Evolutionary conservation across 768 basidiomycete species (phyloP), one percentile per base, ranked within the genome.

Genomic region (Boletus subparvulus): DNA sequence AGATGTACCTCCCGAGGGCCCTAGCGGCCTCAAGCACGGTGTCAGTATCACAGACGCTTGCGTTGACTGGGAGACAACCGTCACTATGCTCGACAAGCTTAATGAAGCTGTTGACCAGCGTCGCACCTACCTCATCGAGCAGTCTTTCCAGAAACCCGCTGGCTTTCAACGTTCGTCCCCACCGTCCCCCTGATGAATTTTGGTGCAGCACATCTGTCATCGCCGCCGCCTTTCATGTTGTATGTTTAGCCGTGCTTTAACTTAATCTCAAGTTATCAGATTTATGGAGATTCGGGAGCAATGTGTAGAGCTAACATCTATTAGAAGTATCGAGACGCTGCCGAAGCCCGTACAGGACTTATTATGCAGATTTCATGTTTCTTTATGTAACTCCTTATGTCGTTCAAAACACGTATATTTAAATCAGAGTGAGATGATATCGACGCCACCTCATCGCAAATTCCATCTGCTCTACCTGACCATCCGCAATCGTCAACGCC

Each of bases 21-120:
- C 88, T 0, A 61, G 74, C 17, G 81, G 69, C 10, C 80, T 94
- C 62, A 92, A 89, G 72, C 77, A 86, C 55, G 92, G 92, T 51
- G 84, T 95, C 52, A 88, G 86, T 60, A 94, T 96, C 69, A 97
- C 94, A 0, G 94, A 97, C 61, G 94, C 92, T 3, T 97, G 94
- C 66, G 86, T 95, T 46, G 83, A 90, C 70, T 96, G 93, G 92
- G 81, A 84, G 47, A 78, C 79, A 8, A 97, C 94, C 2, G 77
- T 92, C 39, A 62, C 53, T 19, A 90, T 94, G 85, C 82, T 96
- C 48, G 80, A 86, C 66, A 75, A 78, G 54, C 78, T 94, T 48
- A 87, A 93, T 57, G 77, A 79, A 11, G 73, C 71, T 17, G 73
- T 73, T 21, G 59, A 51, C 39, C 64, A 61, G 24, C 73, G 71